Base-by-base conservation (phyloP, 257 asterid genomes). In the Gynochthodes officinalis region DNA sequence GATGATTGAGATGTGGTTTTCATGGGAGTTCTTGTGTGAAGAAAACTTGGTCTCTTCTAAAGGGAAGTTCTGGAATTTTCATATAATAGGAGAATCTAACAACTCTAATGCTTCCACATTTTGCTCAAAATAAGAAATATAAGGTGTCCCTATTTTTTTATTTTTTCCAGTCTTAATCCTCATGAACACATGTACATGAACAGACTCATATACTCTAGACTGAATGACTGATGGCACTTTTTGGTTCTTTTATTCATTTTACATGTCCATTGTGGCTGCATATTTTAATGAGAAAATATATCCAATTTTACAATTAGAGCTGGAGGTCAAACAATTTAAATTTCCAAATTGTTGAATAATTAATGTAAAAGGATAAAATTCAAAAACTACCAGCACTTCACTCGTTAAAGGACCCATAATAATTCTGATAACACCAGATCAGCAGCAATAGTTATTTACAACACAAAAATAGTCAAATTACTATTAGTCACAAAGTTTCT, bases 1-100 rank as follows among this genome's bases (percentile, higher is more conserved):
- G 37, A 87, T 83, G 90, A 89, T 93, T 30, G 97, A 93, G 77
- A 90, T 80, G 75, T 93, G 97, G 98, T 93, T 86, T 76, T 85
- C 98, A 2, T 68, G 96, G 98, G 97, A 93, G 81, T 90, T 86
- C 62, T 76, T 93, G 82, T 93, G 98, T 67, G 96, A 90, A 64
- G 79, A 71, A 53, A 89, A 93, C 60, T 79, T 90, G 82, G 84
- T 89, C 69, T 85, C 95, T 40, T 89, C 97, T 7, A 93, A 89
- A 83, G 98, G 95, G 21, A 85, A 87, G 72, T 85, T 93, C 86
- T 85, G 95, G 95, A 83, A 82, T 83, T 93, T 90, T 76, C 71
- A 76, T 44, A 73, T 90, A 66, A 30, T 5, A 9, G 70, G 66
- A 73, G 73, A 64, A 55, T 21, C 76, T 62, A 86, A 90, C 27